Conservation (phyloP, 1,284 basidiomycete genomes). For the Fomes fomentarius region DNA sequence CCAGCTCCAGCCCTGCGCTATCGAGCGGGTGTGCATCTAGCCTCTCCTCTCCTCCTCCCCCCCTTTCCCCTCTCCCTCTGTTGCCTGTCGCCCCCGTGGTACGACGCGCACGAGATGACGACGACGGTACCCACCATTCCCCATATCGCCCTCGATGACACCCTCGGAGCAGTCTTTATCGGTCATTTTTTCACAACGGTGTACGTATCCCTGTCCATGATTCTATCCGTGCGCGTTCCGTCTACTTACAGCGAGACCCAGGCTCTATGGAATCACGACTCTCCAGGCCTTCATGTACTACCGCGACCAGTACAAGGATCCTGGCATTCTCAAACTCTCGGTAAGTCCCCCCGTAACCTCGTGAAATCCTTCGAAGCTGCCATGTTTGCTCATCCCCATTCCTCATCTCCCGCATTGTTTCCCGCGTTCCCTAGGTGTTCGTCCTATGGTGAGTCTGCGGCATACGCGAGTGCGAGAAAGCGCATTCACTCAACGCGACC, state of each 20-base stretch:
- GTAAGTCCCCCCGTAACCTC: background rate
- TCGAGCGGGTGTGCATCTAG: background rate
- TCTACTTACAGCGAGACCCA: too few species aligned
- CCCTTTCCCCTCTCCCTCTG: background rate
- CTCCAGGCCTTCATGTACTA: conserved; percentile 21
- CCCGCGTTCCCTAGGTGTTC: too few species aligned
- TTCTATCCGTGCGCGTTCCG: too few species aligned
- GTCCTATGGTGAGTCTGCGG: conserved; percentile 14
- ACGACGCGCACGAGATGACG: too few species aligned
- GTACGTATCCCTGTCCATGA: too few species aligned
- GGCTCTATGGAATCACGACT: conserved; percentile 26
- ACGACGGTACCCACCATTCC: background rate
- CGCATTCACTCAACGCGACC: too few species aligned
- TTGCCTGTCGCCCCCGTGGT: background rate
- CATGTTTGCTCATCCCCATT: too few species aligned
- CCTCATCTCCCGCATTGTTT: too few species aligned
- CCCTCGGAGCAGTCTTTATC: conserved; percentile 23
- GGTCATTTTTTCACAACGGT: conserved; percentile 20
- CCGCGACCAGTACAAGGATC: conserved; percentile 13
- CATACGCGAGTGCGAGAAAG: background rate
- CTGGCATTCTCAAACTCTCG: background rate
- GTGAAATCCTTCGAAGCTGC: too few species aligned
- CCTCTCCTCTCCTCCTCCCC: too few species aligned
- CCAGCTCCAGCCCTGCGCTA: too few species aligned
- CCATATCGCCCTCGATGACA: conserved; percentile 14